Base-by-base conservation (phyloP, 768 basidiomycete genomes). In the Sporobolomyces pararoseus region DNA sequence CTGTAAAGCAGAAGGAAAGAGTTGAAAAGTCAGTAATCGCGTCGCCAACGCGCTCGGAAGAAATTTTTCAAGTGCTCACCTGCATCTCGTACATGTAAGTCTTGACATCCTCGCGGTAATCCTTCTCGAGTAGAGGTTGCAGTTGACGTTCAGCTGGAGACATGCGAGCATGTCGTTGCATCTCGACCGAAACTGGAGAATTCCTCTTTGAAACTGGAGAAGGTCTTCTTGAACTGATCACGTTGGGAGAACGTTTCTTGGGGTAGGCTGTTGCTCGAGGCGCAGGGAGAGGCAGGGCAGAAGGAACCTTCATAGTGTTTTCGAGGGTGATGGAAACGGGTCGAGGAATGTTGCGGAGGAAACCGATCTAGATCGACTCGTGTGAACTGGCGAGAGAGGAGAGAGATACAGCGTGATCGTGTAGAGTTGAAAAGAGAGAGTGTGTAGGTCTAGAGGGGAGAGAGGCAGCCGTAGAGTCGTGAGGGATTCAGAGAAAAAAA, bases 71-170 rank as follows among this genome's bases (percentile, higher is more conserved):
- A 17, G 39, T n/a, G 23, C 90, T 81, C 75, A 97, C 96, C 91
- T 99, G 95, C 91, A 96, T 96, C 79, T 90, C 87, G 79, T 89
- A 88, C 96, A 98, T 97, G 82, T 97, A 96, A 64, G 83, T 84
- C 66, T 86, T 84, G 66, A 98, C 93, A 78, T 99, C 96, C 57
- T 92, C 89, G 46, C 87, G 85, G 78, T 99, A 98, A 80, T 98
- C 95, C 78, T 92, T 91, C 81, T 98, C 96, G 74, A 94, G 83
- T 68, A 92, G 84, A 63, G 88, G 84, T 53, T 88, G 76, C 87
- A 82, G 44, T 87, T 88, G 67, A 82, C 82, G 51, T 87, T 85
- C 77, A 83, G 75, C 76, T 27, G 71, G 54, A 84, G 79, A 79
- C 86, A 89, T 58, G 84, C 83, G 47, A 69, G 66, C 63, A 19